phyloP scores from a whole-genome alignment of 495 filamentous ascomycete genomes.

The Penicillium soppii region DNA sequence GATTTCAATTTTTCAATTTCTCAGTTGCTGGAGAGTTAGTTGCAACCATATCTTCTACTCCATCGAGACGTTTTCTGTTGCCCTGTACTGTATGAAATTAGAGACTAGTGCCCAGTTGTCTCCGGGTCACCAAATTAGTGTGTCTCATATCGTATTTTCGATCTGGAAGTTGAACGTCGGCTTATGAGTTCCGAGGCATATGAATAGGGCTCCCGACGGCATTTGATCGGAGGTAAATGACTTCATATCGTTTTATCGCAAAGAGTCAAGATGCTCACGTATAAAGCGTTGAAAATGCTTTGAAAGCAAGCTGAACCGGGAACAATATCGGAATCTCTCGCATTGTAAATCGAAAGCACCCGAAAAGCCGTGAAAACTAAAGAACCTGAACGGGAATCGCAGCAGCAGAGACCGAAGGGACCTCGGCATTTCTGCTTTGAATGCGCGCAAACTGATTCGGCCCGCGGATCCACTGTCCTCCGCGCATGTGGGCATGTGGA shows the following conservation, averaged over 20 bases:
- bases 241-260: constrained; percentile 6
- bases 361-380: background rate
- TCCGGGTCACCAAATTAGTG: too few species aligned
- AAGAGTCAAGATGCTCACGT: too few species aligned
- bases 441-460: constrained; percentile 25
- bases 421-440: constrained; percentile 35
- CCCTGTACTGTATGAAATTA: too few species aligned
- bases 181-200: constrained; percentile 23
- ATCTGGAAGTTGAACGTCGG: constrained; percentile 1
- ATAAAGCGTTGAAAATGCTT: too few species aligned
- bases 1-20: too few species aligned
- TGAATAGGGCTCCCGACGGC: constrained; percentile 16
- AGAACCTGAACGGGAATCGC: background rate
- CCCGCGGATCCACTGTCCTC: constrained; percentile 35
- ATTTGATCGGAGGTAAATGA: constrained; percentile 16
- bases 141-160: background rate
- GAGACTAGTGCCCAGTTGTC: too few species aligned
- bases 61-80: too few species aligned
- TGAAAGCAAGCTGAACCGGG: background rate
- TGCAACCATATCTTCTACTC: too few species aligned
- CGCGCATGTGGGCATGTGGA: constrained; percentile 28
- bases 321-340: background rate
- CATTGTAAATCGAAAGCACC: background rate
- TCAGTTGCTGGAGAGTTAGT: too few species aligned
- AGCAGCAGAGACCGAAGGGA: constrained; percentile 16